A percentile compares a stretch with the other conserved stretches of the same genome.
phyloP scores from a whole-genome alignment of 2,329 filamentous ascomycete species.

The Venturia effusa region DNA sequence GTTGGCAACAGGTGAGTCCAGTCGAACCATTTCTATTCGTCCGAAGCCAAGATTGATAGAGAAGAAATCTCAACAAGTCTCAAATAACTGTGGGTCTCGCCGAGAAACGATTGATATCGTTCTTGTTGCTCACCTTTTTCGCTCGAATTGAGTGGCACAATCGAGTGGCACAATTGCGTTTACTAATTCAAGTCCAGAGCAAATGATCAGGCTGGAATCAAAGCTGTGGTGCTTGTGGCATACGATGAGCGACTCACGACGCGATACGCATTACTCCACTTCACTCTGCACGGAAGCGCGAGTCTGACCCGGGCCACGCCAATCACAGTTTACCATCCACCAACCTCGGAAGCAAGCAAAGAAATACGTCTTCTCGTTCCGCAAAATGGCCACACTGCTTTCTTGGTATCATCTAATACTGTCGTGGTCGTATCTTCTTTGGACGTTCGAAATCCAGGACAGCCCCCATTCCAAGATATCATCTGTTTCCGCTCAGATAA shows the following conservation, averaged over 20 bases:
- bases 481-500: conserved; percentile 58
- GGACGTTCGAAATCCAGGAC: conserved; percentile 16
- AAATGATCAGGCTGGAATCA: not conserved
- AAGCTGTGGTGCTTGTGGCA: not conserved
- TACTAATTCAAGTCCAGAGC: not conserved
- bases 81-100: not conserved
- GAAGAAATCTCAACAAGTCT: not conserved
- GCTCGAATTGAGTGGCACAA: not conserved
- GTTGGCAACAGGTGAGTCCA: not conserved
- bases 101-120: not conserved
- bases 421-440: conserved; percentile 64
- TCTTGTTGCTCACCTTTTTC: not conserved
- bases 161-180: not conserved
- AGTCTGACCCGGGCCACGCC: conserved; percentile 49
- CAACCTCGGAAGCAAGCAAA: not conserved
- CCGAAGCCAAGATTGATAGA: not conserved
- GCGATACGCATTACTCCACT: conserved; percentile 10
- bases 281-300: conserved; percentile 23
- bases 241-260: not conserved
- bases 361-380: conserved; percentile 54
- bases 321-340: not conserved
- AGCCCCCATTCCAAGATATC: conserved; percentile 67
- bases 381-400: conserved; percentile 67
- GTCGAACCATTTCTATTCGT: not conserved
- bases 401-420: conserved; percentile 68